These are phyloP conservation scores for Cercospora zeae-maydis DNA, from an alignment of 2,329 filamentous ascomycete genomes.

Conservation along the genomic window DNA sequence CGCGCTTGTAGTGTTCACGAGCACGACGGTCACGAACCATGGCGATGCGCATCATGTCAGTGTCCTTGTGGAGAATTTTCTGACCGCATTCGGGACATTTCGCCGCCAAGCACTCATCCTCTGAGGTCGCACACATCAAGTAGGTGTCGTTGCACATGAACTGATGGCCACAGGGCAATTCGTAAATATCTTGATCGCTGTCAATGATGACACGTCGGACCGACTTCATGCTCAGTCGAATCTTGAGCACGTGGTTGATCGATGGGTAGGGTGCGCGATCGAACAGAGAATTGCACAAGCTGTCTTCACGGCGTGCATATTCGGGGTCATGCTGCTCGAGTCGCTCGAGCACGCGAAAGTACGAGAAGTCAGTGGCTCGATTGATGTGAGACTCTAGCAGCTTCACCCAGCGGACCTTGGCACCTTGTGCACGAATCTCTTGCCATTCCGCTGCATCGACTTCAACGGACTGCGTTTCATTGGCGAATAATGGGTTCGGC, in stretches of 20 bases:
- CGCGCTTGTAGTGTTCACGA: neutral
- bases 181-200: neutral
- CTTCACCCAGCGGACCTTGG: neutral
- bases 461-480: neutral
- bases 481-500: neutral
- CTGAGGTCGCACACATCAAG: neutral
- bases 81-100: neutral
- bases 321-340: neutral
- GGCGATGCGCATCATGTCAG: neutral
- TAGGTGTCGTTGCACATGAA: neutral
- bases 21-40: neutral
- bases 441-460: neutral
- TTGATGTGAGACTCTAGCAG: neutral
- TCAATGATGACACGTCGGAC: neutral
- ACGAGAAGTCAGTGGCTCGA: neutral
- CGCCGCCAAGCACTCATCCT: neutral
- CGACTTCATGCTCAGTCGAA: neutral
- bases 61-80: neutral
- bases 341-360: neutral
- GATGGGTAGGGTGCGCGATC: neutral
- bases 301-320: neutral
- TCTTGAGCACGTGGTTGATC: neutral
- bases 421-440: neutral
- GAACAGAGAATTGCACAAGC: neutral
- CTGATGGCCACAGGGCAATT: neutral